A percentile compares a stretch with the other conserved stretches of the same genome.
Conservation (phyloP, 2,329 filamentous ascomycete species). For the Corniculantispora saksenae region DNA sequence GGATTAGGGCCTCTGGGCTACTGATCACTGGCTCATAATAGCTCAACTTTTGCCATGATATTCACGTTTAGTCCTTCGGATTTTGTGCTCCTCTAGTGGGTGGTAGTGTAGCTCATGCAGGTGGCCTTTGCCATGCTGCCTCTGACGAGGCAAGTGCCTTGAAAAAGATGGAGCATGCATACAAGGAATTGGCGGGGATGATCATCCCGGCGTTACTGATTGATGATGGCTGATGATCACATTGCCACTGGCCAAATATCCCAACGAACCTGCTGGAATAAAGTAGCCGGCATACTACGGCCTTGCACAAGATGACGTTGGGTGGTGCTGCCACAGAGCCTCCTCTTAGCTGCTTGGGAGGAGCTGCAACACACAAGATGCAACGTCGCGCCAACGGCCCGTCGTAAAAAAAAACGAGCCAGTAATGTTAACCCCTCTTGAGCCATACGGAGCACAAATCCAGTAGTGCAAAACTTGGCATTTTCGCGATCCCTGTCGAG, state of each 20-base stretch:
- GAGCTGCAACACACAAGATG: background rate
- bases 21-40: too few species aligned
- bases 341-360: background rate
- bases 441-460: background rate
- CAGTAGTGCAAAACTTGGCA: conserved; percentile 10
- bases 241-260: conserved; percentile 5
- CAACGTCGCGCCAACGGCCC: conserved; percentile 19
- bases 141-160: too few species aligned
- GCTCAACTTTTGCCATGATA: too few species aligned
- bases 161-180: conserved; percentile 6
- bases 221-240: conserved; percentile 7
- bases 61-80: too few species aligned
- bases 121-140: too few species aligned
- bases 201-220: conserved; percentile 13
- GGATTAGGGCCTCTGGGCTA: background rate
- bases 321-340: background rate
- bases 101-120: too few species aligned
- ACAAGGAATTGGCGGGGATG: conserved; percentile 11
- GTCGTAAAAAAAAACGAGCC: conserved; percentile 1
- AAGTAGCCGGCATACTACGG: background rate
- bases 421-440: background rate
- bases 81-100: too few species aligned
- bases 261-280: background rate
- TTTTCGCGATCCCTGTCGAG: conserved; percentile 1
- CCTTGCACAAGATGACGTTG: background rate